phyloP scores from a whole-genome alignment of 331 rosid genomes.

The Malus hybrid region DNA sequence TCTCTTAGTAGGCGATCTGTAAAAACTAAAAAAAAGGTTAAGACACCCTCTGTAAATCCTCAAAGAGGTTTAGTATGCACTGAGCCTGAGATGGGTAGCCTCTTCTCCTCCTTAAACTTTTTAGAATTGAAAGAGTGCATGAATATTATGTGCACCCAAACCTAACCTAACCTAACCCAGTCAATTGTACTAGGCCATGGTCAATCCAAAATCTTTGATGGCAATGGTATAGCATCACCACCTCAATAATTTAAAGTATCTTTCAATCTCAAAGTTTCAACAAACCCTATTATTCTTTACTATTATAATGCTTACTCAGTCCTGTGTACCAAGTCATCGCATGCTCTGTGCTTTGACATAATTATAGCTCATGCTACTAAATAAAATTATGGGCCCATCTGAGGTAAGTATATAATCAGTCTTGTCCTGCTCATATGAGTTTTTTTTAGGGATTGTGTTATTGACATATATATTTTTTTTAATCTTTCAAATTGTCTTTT shows the following conservation, averaged over 20 bases:
- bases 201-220: neutral
- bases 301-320: conserved; percentile 1
- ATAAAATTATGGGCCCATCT: neutral
- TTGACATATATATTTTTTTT: too few relatives aligned
- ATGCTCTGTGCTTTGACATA: neutral
- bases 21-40: too few relatives aligned
- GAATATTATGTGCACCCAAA: neutral
- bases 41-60: too few relatives aligned
- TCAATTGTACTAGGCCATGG: neutral
- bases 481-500: too few relatives aligned
- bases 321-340: neutral
- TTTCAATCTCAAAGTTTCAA: neutral
- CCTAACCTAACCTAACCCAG: neutral
- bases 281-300: neutral
- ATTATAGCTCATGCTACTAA: neutral
- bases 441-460: too few relatives aligned
- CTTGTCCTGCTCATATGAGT: too few relatives aligned
- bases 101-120: too few relatives aligned
- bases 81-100: too few relatives aligned
- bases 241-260: neutral
- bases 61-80: too few relatives aligned
- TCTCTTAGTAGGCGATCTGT: too few relatives aligned
- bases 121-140: neutral
- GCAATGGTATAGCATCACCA: neutral
- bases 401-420: too few relatives aligned